Evolutionary conservation across 108 stramenopile species (phyloP).

Genomic region (Epithemia pelagica): DNA sequence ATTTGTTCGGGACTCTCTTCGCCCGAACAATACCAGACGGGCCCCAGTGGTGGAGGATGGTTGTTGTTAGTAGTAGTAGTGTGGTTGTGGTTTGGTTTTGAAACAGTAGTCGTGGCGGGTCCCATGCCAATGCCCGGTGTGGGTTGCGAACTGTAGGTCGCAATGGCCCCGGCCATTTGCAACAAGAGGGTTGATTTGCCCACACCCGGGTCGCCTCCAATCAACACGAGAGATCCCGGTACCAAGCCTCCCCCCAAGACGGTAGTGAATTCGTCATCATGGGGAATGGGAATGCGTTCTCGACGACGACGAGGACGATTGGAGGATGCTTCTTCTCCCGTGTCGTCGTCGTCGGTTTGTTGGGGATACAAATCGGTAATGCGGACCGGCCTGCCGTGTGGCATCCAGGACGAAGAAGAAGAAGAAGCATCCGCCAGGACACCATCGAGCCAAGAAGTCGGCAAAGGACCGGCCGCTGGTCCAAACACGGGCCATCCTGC

Average conservation of each 20-base stretch:
- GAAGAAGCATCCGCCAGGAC: constrained; percentile 13
- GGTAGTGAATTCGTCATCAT: constrained; percentile 77
- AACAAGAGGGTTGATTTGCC: constrained; percentile 68
- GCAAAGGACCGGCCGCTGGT: constrained; percentile 7
- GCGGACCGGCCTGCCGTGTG: constrained; percentile 28
- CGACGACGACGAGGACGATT: constrained; percentile 15
- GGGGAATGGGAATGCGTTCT: constrained; percentile 46
- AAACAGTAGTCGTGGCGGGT: too few relatives aligned
- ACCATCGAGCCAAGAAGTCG: constrained; percentile 63
- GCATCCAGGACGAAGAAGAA: background rate
- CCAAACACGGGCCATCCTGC: constrained; percentile 6
- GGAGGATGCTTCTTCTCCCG: constrained; percentile 13
- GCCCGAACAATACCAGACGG: constrained; percentile 89
- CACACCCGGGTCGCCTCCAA: constrained; percentile 93
- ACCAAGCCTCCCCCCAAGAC: constrained; percentile 92
- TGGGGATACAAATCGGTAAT: constrained; percentile 49
- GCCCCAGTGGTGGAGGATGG: constrained; percentile 29
- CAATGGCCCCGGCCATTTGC: constrained; percentile 62
- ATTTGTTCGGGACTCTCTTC: constrained; percentile 93
- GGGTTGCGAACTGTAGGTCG: constrained; percentile 32
- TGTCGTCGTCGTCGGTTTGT: constrained; percentile 3
- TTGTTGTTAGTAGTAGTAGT: background rate
- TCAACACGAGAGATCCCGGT: constrained; percentile 76
- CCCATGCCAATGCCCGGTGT: constrained; percentile 64
- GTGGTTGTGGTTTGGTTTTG: constrained; percentile 7